Percentiles rank a stretch among this genome's conserved stretches.
Conservation (phyloP, 768 basidiomycete species). For the Crucibulum laeve region DNA sequence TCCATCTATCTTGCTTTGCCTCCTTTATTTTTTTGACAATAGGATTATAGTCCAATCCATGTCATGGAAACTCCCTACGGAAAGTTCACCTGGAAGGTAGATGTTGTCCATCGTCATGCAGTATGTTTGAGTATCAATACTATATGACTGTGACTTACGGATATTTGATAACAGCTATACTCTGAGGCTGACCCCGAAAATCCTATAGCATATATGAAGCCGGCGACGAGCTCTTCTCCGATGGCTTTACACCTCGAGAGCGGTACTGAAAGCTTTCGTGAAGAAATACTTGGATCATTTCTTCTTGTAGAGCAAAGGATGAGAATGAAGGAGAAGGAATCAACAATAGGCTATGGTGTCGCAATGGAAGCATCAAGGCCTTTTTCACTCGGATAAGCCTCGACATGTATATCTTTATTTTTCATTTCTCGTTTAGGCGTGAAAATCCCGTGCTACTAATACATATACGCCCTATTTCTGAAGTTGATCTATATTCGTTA, state of each 20-base stretch:
- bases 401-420: no score
- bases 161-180: slow-evolving; percentile 7
- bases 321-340: no score
- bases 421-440: no score
- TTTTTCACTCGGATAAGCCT: no score
- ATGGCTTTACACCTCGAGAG: slow-evolving; percentile 8
- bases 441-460: no score
- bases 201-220: slow-evolving; percentile 12
- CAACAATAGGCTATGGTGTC: no score
- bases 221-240: slow-evolving; percentile 1
- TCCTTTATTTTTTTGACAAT: neutral
- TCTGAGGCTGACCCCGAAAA: slow-evolving; percentile 7
- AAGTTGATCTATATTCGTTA: no score
- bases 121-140: neutral
- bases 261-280: slow-evolving; percentile 9
- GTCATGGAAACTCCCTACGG: slow-evolving; percentile 10
- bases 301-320: slow-evolving; percentile 17
- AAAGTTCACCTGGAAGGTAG: slow-evolving; percentile 10
- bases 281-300: slow-evolving; percentile 15
- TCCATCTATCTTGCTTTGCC: neutral
- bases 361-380: no score
- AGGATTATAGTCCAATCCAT: neutral
- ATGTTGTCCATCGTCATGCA: slow-evolving; percentile 2
- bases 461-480: no score
- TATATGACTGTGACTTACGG: neutral